Percentiles rank a stretch among this genome's conserved stretches.
Conservation (phyloP, 352 stramenopile species). For the Pythium graminicola region DNA sequence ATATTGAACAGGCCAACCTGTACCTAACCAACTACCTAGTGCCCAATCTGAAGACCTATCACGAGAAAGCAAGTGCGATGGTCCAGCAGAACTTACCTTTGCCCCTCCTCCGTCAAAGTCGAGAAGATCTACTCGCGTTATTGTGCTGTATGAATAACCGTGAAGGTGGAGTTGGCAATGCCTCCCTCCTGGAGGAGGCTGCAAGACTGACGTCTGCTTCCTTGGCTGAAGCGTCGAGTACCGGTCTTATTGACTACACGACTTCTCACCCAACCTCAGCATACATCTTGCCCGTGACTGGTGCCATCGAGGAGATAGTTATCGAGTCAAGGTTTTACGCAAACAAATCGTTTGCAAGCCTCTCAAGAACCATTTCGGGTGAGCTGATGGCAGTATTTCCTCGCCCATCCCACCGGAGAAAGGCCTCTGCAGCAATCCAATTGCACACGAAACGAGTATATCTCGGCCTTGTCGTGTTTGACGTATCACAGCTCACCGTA, state of each 20-base stretch:
- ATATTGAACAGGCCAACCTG: neutral
- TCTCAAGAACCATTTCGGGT: neutral
- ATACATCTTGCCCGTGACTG: neutral
- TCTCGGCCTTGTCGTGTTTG: constrained; percentile 22
- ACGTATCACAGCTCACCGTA: neutral
- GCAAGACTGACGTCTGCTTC: too few relatives aligned
- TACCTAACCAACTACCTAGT: neutral
- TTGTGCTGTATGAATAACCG: neutral
- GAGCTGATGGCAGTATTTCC: constrained; percentile 9
- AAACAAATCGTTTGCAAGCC: neutral
- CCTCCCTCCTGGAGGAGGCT: too few relatives aligned
- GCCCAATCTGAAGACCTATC: neutral
- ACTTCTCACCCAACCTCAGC: neutral
- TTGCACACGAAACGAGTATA: constrained; percentile 18
- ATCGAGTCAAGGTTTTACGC: neutral
- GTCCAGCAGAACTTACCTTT: neutral
- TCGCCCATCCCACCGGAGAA: neutral
- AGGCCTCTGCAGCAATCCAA: neutral
- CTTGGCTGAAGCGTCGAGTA: too few relatives aligned
- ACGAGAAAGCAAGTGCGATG: neutral
- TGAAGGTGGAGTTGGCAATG: too few relatives aligned
- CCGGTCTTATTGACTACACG: too few relatives aligned
- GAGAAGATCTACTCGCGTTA: neutral
- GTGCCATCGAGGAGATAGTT: constrained; percentile 8
- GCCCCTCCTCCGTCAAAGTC: neutral